Percentiles rank a stretch among this genome's conserved stretches.
Conservation (phyloP, 345 rosid species). For the Mercurialis annua region DNA sequence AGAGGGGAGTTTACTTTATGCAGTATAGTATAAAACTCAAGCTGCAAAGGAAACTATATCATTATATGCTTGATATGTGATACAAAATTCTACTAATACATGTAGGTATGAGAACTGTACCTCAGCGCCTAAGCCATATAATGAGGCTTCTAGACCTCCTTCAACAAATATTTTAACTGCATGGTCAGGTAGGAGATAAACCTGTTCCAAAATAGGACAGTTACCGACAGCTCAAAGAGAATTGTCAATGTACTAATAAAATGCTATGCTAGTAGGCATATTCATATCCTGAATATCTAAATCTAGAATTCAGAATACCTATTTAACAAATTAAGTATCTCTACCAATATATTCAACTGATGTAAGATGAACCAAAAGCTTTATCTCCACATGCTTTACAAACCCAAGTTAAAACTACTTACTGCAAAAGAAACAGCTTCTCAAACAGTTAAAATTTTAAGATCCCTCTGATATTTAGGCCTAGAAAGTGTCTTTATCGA, state of each 20-base stretch:
- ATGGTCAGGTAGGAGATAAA: constrained; percentile 65
- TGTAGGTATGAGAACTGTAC: constrained; percentile 27
- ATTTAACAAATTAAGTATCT: neutral
- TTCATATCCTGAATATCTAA: neutral
- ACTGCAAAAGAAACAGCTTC: neutral
- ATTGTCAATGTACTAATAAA: neutral
- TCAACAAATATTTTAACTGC: constrained; percentile 80
- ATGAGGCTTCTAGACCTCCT: constrained; percentile 73
- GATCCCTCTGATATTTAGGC: neutral
- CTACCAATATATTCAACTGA: constrained; percentile 1
- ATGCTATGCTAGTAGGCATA: neutral
- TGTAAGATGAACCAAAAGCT: constrained; percentile 8
- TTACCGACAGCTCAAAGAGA: constrained; percentile 17
- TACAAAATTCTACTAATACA: neutral
- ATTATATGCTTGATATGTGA: too few relatives aligned
- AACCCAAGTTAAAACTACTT: neutral
- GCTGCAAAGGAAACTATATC: constrained; percentile 44
- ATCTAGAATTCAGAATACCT: neutral
- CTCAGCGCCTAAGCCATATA: constrained; percentile 89
- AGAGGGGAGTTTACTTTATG: constrained; percentile 49
- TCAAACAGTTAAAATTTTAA: constrained; percentile 4
- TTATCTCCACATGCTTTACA: constrained; percentile 8
- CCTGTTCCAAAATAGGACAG: constrained; percentile 45
- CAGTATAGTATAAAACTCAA: constrained; percentile 67
- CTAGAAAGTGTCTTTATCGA: neutral